Evolutionary conservation across 2,329 filamentous ascomycete genomes (phyloP), one percentile per base, ranked within the genome.

Genomic region (Botrytis elliptica): DNA sequence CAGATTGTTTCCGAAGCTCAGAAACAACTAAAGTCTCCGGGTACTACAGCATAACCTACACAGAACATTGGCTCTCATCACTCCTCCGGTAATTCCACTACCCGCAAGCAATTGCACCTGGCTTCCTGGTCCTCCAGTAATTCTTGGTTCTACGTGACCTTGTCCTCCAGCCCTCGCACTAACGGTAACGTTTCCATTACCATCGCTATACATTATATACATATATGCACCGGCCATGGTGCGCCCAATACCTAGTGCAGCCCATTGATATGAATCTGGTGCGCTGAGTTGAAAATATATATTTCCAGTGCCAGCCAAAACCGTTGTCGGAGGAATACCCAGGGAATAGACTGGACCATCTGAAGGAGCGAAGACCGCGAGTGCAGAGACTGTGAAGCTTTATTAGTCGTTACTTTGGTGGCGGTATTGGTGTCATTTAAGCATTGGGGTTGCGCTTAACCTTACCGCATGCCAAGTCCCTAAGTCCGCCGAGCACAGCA

Each of bases 231-330:
- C 86, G 9, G 82, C 76, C 89, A 90, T 91, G 49, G 80, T 77
- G 4, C 75, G 81, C 40, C 89, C 89, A 78, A 89, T 88, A 4
- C 88, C 89, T 4, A 90, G 80, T 7, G 83, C 86, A 29, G 88
- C 84, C 86, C 87, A 91, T 83, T 85, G 80, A 77, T 87, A 85
- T 5, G 79, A 82, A 40, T 83, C 85, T 0, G 88, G 87, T 5
- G 86, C 87, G 57, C 84, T 84, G 72, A 91, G 83, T 72, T 88
- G 87, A 78, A 90, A 85, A 80, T 86, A 90, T 72, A 91, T 85
- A 1, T 85, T 85, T 10, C 88, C 89, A 2, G 74, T 49, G 4
- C 76, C 75, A 33, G 70, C 63, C 2, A 75, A 72, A n/a, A 40
- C 38, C 1, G 63, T 73, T 20, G 63, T 38, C 22, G 63, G 22